phyloP scores from a whole-genome alignment of 306 rosid species.

The Vigna angularis region DNA sequence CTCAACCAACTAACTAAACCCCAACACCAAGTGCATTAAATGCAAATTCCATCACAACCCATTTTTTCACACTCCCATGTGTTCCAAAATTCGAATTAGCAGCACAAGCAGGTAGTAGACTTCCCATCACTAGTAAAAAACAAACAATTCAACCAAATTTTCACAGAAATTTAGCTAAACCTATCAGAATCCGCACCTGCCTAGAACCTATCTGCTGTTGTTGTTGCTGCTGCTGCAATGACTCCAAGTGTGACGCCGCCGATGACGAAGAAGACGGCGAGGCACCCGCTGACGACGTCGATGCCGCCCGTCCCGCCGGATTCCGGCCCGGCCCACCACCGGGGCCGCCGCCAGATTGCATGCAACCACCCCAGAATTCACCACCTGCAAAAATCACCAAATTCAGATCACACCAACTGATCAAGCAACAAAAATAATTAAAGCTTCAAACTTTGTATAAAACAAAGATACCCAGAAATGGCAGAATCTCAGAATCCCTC shows the following conservation, averaged over 20 bases:
- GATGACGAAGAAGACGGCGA: constrained; percentile 91
- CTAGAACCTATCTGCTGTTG: constrained; percentile 78
- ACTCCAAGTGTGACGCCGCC: constrained; percentile 84
- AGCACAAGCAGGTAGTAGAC: constrained; percentile 15
- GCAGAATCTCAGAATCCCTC: constrained; percentile 45
- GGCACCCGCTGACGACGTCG: constrained; percentile 81
- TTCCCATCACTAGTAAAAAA: constrained; percentile 32
- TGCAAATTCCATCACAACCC: constrained; percentile 45
- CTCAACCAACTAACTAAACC: constrained; percentile 42
- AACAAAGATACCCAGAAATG: constrained; percentile 27
- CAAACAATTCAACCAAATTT: constrained; percentile 43
- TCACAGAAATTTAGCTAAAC: constrained; percentile 42
- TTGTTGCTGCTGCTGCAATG: constrained; percentile 72
- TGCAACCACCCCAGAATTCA: constrained; percentile 60
- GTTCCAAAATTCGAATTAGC: constrained; percentile 33
- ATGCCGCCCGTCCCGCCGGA: constrained; percentile 73
- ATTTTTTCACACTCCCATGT: constrained; percentile 39
- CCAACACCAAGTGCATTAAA: constrained; percentile 40
- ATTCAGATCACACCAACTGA: constrained; percentile 46
- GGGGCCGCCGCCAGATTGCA: constrained; percentile 83
- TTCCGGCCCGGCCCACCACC: constrained; percentile 85
- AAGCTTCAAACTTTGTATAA: constrained; percentile 14
- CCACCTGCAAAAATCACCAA: constrained; percentile 26
- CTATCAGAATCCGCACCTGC: constrained; percentile 71
- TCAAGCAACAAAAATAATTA: background rate